phyloP scores from a whole-genome alignment of 2,329 filamentous ascomycete genomes.

The Hawksworthiomyces lignivorus region DNA sequence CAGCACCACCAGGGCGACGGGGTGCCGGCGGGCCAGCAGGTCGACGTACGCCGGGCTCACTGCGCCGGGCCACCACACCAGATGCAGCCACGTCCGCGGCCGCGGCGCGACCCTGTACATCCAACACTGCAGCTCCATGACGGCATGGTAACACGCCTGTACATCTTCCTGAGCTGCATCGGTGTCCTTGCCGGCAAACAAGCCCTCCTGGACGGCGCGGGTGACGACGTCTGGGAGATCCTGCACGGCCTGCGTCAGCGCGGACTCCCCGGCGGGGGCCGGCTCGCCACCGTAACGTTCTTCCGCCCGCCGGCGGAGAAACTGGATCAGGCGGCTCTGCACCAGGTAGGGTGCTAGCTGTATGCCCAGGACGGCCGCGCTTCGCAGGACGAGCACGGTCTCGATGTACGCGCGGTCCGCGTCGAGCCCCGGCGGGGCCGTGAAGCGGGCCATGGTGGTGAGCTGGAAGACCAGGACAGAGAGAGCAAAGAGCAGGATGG shows the following conservation, averaged over 20 bases:
- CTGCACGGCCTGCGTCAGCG: not conserved
- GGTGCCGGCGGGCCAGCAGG: slow-evolving; percentile 13
- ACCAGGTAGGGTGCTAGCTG: slow-evolving; percentile 13
- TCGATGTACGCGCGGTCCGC: slow-evolving; percentile 2
- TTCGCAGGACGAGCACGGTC: slow-evolving; percentile 16
- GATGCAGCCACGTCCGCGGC: slow-evolving; percentile 17
- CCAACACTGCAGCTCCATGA: slow-evolving; percentile 15
- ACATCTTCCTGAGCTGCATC: too few species aligned
- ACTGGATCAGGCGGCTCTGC: slow-evolving; percentile 10
- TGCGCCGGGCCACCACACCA: slow-evolving; percentile 17
- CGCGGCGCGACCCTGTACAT: slow-evolving; percentile 8
- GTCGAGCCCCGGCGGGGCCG: not conserved
- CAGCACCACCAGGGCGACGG: slow-evolving; percentile 16
- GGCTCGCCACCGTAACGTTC: too few species aligned
- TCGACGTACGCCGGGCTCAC: slow-evolving; percentile 16
- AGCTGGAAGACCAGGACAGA: slow-evolving; percentile 6
- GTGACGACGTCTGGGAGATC: not conserved
- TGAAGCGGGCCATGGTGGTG: too few species aligned
- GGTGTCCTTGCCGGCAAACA: not conserved
- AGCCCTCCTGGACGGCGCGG: too few species aligned
- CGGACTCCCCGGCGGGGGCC: not conserved
- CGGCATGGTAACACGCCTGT: not conserved
- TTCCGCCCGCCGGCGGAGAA: not conserved
- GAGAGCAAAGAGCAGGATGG: slow-evolving; percentile 17
- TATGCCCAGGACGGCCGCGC: slow-evolving; percentile 12